Evolutionary conservation across 768 basidiomycete species (phyloP), one percentile per base, ranked within the genome.

Genomic region (Boletales sp.): DNA sequence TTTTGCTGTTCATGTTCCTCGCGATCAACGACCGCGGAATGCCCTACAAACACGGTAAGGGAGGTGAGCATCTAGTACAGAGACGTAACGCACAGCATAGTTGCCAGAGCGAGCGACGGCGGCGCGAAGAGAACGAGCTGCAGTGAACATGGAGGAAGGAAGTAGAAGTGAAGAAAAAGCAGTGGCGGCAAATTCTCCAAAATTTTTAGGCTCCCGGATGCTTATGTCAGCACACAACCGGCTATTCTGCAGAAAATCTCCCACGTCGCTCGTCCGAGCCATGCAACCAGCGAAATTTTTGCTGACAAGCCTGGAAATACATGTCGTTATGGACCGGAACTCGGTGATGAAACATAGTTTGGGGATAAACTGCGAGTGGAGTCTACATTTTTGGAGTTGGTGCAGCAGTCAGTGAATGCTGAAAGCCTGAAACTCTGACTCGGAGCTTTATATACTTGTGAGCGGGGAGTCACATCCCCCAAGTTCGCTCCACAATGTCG

Each of bases 1-100:
- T 89, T 81, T 95, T 97, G 58, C 87, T 83, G 78, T 94, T 94
- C 90, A 94, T 94, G 76, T 86, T 91, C 71, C 93, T 84, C 61
- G 88, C 88, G 69, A 92, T 82, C 70, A 78, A 73, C 53, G 82
- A 80, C 60, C 87, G 85, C 57, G 84, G 80, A 63, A 85, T 70
- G 60, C 77, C 79, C 86, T 87, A 50, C 10, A 47, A 29, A 54
- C 48, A 29, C 10, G 13, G 13, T 32, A 60, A 40, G 17, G 12
- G 49, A 38, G 40, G 15, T 15, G 3, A 9, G 5, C 1, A 11
- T 40, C 12, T n/a, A 11, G 5, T 0, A 27, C 2, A 15, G 5
- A 30, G 5, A 17, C 6, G 2, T n/a, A 31, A 74, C 78, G 52
- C 67, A 81, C 85, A 63, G 83, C 80, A 80, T 82, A 82, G 67